phyloP scores from a whole-genome alignment of 2,329 filamentous ascomycete genomes.

The Exutisphaerella laricina region DNA sequence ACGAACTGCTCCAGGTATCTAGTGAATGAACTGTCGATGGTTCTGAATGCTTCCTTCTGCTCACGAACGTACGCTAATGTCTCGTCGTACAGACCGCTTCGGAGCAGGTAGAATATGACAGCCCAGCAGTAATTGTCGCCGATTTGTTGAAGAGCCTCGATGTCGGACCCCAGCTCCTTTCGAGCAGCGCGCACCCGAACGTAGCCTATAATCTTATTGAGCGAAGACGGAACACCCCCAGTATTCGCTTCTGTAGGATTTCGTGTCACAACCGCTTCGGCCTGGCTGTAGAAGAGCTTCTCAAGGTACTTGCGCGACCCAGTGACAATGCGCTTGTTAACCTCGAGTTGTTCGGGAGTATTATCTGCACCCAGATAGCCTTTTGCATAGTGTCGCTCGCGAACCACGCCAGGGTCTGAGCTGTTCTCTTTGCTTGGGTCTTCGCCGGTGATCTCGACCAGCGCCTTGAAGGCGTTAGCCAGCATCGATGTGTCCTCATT shows the following conservation, averaged over 20 bases:
- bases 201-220: slow-evolving; percentile 89
- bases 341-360: slow-evolving; percentile 55
- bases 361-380: slow-evolving; percentile 71
- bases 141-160: slow-evolving; percentile 67
- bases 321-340: slow-evolving; percentile 72
- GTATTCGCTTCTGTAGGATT: slow-evolving; percentile 84
- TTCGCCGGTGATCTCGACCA: slow-evolving; percentile 74
- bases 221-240: slow-evolving; percentile 78
- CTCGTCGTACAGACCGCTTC: slow-evolving; percentile 76
- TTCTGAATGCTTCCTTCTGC: slow-evolving; percentile 74
- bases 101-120: slow-evolving; percentile 83
- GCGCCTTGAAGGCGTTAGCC: slow-evolving; percentile 73
- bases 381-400: slow-evolving; percentile 68
- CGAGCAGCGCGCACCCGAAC: slow-evolving; percentile 73
- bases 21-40: slow-evolving; percentile 83
- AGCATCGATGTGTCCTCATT: slow-evolving; percentile 60
- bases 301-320: slow-evolving; percentile 79
- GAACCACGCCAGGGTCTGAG: slow-evolving; percentile 59
- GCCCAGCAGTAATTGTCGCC: slow-evolving; percentile 83
- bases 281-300: slow-evolving; percentile 68
- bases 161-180: slow-evolving; percentile 75
- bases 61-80: slow-evolving; percentile 80
- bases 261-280: slow-evolving; percentile 72
- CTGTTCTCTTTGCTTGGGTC: slow-evolving; percentile 54
- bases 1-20: slow-evolving; percentile 83